Percentiles rank a stretch among this genome's conserved stretches.
Conservation (phyloP, 352 stramenopile genomes). For the Stramenopiles sp. region DNA sequence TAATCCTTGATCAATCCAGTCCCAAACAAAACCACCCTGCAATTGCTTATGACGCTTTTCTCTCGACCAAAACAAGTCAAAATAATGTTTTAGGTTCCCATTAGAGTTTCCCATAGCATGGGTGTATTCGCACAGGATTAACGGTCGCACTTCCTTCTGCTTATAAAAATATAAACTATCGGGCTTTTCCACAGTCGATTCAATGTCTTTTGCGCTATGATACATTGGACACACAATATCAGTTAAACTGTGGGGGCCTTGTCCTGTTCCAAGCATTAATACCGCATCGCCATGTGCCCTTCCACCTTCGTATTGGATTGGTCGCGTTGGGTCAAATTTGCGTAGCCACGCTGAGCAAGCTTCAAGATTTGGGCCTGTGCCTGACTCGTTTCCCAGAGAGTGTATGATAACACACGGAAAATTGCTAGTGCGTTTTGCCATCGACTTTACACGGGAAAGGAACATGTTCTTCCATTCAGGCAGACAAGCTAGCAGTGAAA, state of each 20-base stretch:
- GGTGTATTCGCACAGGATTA: constrained; percentile 60
- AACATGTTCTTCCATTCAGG: constrained; percentile 26
- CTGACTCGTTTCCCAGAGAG: constrained; percentile 42
- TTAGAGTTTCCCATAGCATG: constrained; percentile 66
- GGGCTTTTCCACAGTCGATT: constrained; percentile 13
- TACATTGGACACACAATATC: constrained; percentile 55
- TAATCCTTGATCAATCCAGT: constrained; percentile 61
- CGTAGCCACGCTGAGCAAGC: constrained; percentile 18
- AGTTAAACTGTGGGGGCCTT: constrained; percentile 22
- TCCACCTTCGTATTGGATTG: constrained; percentile 33
- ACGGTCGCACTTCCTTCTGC: constrained; percentile 28
- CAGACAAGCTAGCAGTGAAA: constrained; percentile 33
- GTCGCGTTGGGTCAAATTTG: constrained; percentile 21
- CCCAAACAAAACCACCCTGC: constrained; percentile 67
- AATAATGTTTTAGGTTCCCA: constrained; percentile 51
- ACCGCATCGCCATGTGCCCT: constrained; percentile 19
- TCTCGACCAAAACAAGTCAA: constrained; percentile 37
- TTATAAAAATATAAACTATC: background rate
- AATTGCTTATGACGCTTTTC: constrained; percentile 22
- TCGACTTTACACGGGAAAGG: constrained; percentile 29
- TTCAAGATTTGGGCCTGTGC: constrained; percentile 24
- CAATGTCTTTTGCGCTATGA: background rate
- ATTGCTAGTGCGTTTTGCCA: constrained; percentile 38
- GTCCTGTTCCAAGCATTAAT: background rate
- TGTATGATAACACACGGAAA: constrained; percentile 41